These are phyloP conservation scores for Stentor roeselii DNA, from an alignment of 73 alveolate genomes.

Conservation along the genomic window DNA sequence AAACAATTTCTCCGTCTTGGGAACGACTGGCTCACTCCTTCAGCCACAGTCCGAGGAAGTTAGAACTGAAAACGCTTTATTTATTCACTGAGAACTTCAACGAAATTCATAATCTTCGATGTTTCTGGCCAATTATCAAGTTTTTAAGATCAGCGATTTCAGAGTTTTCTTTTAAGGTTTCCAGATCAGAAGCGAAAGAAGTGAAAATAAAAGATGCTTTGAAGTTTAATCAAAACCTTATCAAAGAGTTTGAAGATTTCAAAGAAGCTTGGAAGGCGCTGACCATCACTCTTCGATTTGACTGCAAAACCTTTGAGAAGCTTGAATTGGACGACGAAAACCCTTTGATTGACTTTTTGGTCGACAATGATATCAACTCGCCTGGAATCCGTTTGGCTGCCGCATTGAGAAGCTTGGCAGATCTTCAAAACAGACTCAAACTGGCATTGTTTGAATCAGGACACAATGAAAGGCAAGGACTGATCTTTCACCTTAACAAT, in stretches of 20 bases:
- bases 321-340: background rate
- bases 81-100: background rate
- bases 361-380: background rate
- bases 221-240: background rate
- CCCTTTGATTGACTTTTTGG: background rate
- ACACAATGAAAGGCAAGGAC: too few species aligned
- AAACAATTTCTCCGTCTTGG: too few species aligned
- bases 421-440: background rate
- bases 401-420: background rate
- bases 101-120: background rate
- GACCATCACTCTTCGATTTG: background rate
- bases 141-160: background rate
- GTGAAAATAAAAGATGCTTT: background rate
- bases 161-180: background rate
- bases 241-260: background rate
- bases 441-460: too few species aligned
- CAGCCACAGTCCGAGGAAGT: too few species aligned
- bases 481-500: too few species aligned
- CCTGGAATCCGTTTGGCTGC: background rate
- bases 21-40: too few species aligned
- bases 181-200: background rate
- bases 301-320: background rate
- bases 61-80: too few species aligned
- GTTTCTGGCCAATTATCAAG: background rate
- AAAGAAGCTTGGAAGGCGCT: background rate